These are phyloP conservation scores for Blumeria hordei DNA, from an alignment of 2,329 filamentous ascomycete genomes.

Conservation along the genomic window DNA sequence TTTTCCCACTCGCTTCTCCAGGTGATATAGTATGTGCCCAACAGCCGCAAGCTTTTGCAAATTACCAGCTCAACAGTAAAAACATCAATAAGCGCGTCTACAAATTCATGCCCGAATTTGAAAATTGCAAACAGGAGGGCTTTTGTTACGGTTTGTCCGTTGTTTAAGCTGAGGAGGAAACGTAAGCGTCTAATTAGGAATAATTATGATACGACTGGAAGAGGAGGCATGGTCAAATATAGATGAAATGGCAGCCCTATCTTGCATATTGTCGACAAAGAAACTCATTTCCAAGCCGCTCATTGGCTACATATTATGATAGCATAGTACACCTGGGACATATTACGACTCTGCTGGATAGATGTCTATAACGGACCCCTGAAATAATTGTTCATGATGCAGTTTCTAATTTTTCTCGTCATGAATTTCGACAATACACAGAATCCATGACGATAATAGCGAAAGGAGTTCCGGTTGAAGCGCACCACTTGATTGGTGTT, in stretches of 20 bases:
- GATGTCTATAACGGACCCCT: constrained; percentile 1
- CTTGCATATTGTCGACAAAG: constrained; percentile 1
- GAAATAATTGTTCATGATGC: neutral
- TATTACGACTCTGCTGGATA: constrained; percentile 1
- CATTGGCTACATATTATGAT: neutral
- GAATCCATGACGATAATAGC: neutral
- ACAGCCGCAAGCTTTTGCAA: too few relatives aligned
- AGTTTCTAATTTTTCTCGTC: constrained; percentile 3
- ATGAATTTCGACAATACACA: constrained; percentile 1
- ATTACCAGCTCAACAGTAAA: too few relatives aligned
- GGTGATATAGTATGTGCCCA: too few relatives aligned
- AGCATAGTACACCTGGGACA: neutral
- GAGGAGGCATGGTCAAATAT: too few relatives aligned
- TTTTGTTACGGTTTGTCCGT: too few relatives aligned
- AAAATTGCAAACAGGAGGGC: neutral
- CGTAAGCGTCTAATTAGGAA: too few relatives aligned
- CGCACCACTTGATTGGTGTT: neutral
- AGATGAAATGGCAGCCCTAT: neutral
- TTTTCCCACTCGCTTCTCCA: too few relatives aligned
- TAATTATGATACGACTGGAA: too few relatives aligned
- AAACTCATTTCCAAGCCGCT: neutral
- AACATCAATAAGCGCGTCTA: neutral
- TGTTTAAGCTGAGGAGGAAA: too few relatives aligned
- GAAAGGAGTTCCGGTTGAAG: neutral
- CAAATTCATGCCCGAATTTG: neutral